Evolutionary conservation across 768 basidiomycete species (phyloP).

Genomic region (Suillus fuscotomentosus): DNA sequence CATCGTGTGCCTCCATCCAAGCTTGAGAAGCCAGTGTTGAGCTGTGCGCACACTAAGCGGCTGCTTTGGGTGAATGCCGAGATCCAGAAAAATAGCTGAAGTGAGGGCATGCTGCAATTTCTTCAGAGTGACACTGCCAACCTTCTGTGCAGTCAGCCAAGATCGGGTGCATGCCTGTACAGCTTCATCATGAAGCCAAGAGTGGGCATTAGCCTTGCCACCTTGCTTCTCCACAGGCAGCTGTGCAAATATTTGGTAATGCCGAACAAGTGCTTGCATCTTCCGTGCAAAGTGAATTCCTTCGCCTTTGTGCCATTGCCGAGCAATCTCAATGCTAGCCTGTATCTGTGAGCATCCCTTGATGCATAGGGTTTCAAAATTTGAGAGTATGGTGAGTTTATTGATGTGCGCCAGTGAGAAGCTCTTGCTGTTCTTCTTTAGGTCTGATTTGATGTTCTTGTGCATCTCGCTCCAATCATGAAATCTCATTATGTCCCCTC

Average conservation of each 20-base stretch:
- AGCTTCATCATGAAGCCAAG: constrained; percentile 12
- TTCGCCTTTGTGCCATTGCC: constrained; percentile 35
- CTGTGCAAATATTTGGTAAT: constrained; percentile 36
- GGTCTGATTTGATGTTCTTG: constrained; percentile 29
- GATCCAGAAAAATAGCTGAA: too few species aligned
- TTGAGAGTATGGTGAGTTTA: constrained; percentile 4
- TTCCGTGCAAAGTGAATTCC: constrained; percentile 26
- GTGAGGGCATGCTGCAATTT: constrained; percentile 23
- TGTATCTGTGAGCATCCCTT: constrained; percentile 14
- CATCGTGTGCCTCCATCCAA: too few species aligned
- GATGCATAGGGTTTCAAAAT: constrained; percentile 30
- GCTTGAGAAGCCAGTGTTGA: too few species aligned
- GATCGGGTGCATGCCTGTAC: constrained; percentile 6
- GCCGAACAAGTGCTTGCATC: constrained; percentile 30
- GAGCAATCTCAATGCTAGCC: constrained; percentile 35
- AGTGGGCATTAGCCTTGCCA: constrained; percentile 14
- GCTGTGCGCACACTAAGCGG: too few species aligned
- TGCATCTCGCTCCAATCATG: constrained; percentile 24
- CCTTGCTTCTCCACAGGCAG: constrained; percentile 31
- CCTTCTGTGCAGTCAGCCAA: constrained; percentile 23
- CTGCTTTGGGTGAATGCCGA: too few species aligned
- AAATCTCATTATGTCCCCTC: constrained; percentile 11
- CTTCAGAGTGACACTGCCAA: constrained; percentile 33
- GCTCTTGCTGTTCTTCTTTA: constrained; percentile 24
- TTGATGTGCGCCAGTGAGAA: not conserved